Conservation (phyloP, 192 early-diverging fungal genomes). For the Backusella australiensis region DNA sequence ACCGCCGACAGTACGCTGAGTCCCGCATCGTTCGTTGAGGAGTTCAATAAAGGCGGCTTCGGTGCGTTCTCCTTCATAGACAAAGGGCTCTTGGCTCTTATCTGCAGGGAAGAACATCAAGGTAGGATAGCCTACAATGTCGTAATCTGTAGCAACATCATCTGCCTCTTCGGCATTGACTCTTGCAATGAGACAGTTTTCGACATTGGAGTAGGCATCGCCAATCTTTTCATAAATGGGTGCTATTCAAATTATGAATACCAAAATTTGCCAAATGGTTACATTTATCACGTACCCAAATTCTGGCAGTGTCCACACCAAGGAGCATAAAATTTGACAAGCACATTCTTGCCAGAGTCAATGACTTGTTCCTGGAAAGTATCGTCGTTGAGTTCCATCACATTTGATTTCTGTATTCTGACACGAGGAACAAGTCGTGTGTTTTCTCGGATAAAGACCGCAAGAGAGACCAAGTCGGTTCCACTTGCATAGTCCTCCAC, state of each 20-base stretch:
- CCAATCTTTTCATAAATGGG: slow-evolving; percentile 93
- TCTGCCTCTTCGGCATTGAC: slow-evolving; percentile 76
- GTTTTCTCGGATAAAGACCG: slow-evolving; percentile 78
- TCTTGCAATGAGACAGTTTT: slow-evolving; percentile 83
- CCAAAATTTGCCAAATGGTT: too few relatives aligned
- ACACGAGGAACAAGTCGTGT: slow-evolving; percentile 70
- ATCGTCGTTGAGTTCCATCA: slow-evolving; percentile 64
- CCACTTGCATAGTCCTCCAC: slow-evolving; percentile 81
- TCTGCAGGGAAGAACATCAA: slow-evolving; percentile 82
- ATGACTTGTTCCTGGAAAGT: slow-evolving; percentile 78
- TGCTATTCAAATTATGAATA: slow-evolving; percentile 37
- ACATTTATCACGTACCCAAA: slow-evolving; percentile 35
- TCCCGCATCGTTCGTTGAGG: slow-evolving; percentile 82
- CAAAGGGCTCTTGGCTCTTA: slow-evolving; percentile 51
- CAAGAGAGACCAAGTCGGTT: slow-evolving; percentile 77
- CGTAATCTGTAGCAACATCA: slow-evolving; percentile 58
- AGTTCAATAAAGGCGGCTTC: slow-evolving; percentile 75
- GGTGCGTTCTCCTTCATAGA: slow-evolving; percentile 72
- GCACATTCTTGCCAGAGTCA: slow-evolving; percentile 65
- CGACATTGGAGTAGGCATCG: slow-evolving; percentile 71
- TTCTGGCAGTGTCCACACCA: slow-evolving; percentile 88
- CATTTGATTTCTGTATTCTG: slow-evolving; percentile 67
- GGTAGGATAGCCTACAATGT: slow-evolving; percentile 85
- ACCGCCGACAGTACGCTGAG: slow-evolving; percentile 73
- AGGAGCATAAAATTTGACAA: slow-evolving; percentile 93